phyloP scores from a whole-genome alignment of 331 rosid genomes.

The Malus hybrid region DNA sequence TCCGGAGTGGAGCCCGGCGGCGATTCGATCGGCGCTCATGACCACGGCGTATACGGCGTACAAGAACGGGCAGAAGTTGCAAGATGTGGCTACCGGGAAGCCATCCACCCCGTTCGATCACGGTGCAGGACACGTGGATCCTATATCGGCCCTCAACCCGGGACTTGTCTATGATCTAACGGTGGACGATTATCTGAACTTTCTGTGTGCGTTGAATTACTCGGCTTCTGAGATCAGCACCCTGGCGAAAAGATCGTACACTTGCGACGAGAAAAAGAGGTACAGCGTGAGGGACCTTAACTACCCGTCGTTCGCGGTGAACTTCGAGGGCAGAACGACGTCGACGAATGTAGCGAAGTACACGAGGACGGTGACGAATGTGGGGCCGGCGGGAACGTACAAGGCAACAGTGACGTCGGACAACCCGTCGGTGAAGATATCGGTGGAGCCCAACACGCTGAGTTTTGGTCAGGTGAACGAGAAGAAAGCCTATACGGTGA shows the following conservation, averaged over 20 bases:
- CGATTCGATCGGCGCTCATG: constrained; percentile 70
- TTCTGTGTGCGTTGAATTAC: constrained; percentile 67
- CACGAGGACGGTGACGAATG: constrained; percentile 38
- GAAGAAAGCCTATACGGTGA: constrained; percentile 31
- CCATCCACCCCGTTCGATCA: constrained; percentile 61
- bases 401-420: constrained; percentile 25
- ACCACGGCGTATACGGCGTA: constrained; percentile 64
- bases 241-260: constrained; percentile 36
- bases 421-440: constrained; percentile 16
- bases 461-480: constrained; percentile 21
- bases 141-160: constrained; percentile 54
- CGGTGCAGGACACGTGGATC: constrained; percentile 80
- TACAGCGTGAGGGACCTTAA: constrained; percentile 55
- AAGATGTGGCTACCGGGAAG: constrained; percentile 39
- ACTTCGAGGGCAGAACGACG: constrained; percentile 19
- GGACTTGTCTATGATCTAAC: constrained; percentile 69
- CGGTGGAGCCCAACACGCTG: constrained; percentile 36
- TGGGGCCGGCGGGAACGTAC: constrained; percentile 35
- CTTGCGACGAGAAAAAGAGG: constrained; percentile 33
- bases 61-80: constrained; percentile 30
- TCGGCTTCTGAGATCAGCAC: constrained; percentile 13
- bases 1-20: constrained; percentile 81
- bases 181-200: constrained; percentile 46
- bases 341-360: constrained; percentile 23
- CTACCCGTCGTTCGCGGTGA: constrained; percentile 65